These are phyloP conservation scores for Colletotrichum noveboracense DNA, from an alignment of 2,329 filamentous ascomycete genomes.

Conservation along the genomic window DNA sequence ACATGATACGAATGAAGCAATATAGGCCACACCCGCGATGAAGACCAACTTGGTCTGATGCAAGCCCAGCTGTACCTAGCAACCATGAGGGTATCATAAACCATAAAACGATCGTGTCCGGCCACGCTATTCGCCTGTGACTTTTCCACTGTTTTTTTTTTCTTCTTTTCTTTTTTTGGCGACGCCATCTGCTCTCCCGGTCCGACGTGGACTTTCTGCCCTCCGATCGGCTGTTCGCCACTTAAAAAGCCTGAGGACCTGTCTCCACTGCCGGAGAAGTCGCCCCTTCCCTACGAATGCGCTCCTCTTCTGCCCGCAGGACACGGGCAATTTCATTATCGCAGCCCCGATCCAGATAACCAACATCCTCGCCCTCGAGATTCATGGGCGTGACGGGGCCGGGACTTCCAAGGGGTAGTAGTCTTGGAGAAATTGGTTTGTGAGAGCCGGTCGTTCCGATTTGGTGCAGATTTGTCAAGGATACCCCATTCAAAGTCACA, in stretches of 20 bases:
- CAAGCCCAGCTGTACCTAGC: background rate
- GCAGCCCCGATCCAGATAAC: constrained; percentile 40
- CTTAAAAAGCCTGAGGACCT: constrained; percentile 33
- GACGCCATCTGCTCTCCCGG: background rate
- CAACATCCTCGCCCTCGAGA: constrained; percentile 44
- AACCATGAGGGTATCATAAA: constrained; percentile 23
- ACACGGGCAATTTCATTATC: constrained; percentile 25
- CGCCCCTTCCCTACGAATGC: constrained; percentile 33
- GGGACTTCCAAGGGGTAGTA: constrained; percentile 61
- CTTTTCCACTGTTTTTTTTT: background rate
- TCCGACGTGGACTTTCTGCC: background rate
- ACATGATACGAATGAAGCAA: background rate
- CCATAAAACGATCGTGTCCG: background rate
- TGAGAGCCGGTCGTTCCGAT: constrained; percentile 42
- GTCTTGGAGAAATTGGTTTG: constrained; percentile 54
- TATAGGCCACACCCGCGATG: background rate
- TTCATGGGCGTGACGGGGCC: constrained; percentile 69
- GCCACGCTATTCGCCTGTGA: background rate
- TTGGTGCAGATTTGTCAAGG: constrained; percentile 40
- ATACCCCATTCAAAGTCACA: constrained; percentile 37
- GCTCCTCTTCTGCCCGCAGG: constrained; percentile 34
- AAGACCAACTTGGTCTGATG: background rate
- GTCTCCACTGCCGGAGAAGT: constrained; percentile 36
- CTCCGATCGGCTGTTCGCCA: background rate
- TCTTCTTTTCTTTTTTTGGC: background rate